Evolutionary conservation across 2,329 filamentous ascomycete species (phyloP), one percentile per base, ranked within the genome.

Genomic region (Alternaria hordeiaustralica): DNA sequence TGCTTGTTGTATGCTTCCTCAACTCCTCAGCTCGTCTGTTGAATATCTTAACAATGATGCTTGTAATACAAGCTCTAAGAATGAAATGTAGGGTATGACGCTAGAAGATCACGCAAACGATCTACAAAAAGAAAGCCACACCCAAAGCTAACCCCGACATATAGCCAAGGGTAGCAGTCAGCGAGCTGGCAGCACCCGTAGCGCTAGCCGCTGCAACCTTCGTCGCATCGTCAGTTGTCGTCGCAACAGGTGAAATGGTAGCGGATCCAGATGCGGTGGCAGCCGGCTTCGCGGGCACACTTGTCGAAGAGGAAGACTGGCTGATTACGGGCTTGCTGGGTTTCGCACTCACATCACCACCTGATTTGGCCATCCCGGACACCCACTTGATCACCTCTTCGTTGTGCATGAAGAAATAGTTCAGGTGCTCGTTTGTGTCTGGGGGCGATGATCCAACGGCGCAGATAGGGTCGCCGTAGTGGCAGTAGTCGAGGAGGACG

Each of bases 401-500:
- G 49, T 76, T 73, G 58, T 72, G 73, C 55, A 65, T 25, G 15
- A 69, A 5, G 49, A 85, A 87, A 66, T 90, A 90, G 55, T 87
- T 83, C 68, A 89, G 84, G 72, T 90, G 88, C 10, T 83, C 83
- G 61, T 83, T 83, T 18, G 84, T 81, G 64, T 89, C 81, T 66
- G 81, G 86, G 28, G 88, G 88, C 13, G 50, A 21, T 62, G 71
- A 74, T n/a, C 86, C 87, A 0, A 69, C 62, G 72, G 87, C 90
- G 81, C 89, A 90, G 75, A 88, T 90, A 0, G 88, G 88, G 65
- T 90, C 88, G 6, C 85, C 72, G 15, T 83, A 79, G 69, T 91
- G 88, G 75, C 89, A 90, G 82, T 90, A 90, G 8, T 87, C 87
- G 78, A 88, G 81, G 57, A 90, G 85, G 2, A 86, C 82, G 33